phyloP scores from a whole-genome alignment of 163 green algal genomes.

The Chlorella variabilis region DNA sequence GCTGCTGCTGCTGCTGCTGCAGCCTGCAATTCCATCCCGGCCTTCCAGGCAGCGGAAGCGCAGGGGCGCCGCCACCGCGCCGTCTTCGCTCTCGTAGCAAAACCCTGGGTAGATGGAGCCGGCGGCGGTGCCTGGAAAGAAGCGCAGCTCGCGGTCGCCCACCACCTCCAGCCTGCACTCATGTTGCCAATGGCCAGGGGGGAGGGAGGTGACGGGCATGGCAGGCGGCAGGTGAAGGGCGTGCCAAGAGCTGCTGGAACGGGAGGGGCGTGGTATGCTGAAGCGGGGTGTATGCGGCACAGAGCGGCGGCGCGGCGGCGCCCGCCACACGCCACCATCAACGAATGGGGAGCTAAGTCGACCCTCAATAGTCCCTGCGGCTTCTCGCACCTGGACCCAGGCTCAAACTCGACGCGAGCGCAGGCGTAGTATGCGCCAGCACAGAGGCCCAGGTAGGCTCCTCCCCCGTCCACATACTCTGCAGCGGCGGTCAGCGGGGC shows the following conservation, averaged over 20 bases:
- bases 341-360: too few species aligned
- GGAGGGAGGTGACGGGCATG: too few species aligned
- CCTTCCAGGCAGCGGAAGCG: conserved; percentile 41
- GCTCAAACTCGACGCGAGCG: conserved; percentile 68
- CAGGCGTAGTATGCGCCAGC: conserved; percentile 84
- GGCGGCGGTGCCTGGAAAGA: conserved; percentile 69
- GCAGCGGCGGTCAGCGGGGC: neutral
- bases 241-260: too few species aligned
- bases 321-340: too few species aligned
- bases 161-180: conserved; percentile 64
- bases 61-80: conserved; percentile 60
- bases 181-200: too few species aligned
- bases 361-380: too few species aligned
- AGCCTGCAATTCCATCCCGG: neutral
- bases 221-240: too few species aligned
- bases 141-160: conserved; percentile 70
- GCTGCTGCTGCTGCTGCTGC: neutral
- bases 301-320: too few species aligned
- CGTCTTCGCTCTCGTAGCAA: conserved; percentile 60
- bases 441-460: conserved; percentile 80
- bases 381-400: conserved; percentile 43
- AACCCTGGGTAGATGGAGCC: conserved; percentile 55
- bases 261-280: too few species aligned
- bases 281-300: too few species aligned
- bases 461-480: conserved; percentile 72